Percentiles rank a stretch among this genome's conserved stretches.
Evolutionary conservation across 176 grass and related monocot species (phyloP).

Genomic region (Otatea glauca): DNA sequence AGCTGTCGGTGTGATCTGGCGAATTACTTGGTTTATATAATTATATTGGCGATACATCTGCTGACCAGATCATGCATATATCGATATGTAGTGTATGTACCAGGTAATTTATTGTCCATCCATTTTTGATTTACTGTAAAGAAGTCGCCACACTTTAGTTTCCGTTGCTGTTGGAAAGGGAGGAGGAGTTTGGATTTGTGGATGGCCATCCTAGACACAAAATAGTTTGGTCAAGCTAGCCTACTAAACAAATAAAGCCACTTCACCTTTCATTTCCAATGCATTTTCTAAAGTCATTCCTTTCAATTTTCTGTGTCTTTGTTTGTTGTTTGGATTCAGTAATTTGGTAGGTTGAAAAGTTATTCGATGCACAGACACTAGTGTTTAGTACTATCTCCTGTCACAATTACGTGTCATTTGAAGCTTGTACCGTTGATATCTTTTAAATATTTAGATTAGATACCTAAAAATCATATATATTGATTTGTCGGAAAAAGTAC

Average conservation of each 20-base stretch:
- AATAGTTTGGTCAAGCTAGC: neutral
- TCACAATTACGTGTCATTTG: too few relatives aligned
- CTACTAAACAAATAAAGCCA: neutral
- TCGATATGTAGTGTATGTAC: neutral
- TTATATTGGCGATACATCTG: neutral
- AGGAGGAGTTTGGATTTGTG: neutral
- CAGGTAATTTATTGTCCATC: neutral
- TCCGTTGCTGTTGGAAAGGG: neutral
- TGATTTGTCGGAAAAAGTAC: too few relatives aligned
- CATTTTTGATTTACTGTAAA: neutral
- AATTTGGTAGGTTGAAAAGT: neutral
- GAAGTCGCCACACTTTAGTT: neutral
- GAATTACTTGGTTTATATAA: neutral
- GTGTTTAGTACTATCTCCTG: neutral
- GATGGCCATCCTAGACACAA: neutral
- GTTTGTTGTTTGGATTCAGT: neutral
- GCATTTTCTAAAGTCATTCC: neutral
- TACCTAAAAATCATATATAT: too few relatives aligned
- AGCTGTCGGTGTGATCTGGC: conserved; percentile 16
- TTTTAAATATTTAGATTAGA: too few relatives aligned
- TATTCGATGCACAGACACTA: neutral
- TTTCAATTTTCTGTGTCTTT: neutral
- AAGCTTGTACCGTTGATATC: too few relatives aligned
- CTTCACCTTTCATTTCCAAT: neutral
- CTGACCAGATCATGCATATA: neutral